Base-by-base conservation (phyloP, 306 rosid species). In the Vigna angularis region DNA sequence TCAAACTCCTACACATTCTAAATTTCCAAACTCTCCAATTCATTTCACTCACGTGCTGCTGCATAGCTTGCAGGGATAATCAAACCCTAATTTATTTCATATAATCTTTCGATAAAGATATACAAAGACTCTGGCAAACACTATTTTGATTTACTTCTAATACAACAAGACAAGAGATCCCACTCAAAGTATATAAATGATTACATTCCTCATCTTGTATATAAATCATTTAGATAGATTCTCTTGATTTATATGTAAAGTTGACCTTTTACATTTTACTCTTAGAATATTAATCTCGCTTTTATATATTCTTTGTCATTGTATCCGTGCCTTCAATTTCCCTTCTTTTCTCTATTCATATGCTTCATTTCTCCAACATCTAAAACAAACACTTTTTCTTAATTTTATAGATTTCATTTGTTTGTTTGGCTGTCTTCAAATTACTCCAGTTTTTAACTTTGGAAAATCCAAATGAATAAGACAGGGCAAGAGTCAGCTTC, bases 1-100 rank as follows among this genome's bases (percentile, higher is more conserved):
- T 65, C 84, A 53, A 81, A 83, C 75, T 78, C 51, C 87, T 52
- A 81, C 76, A 76, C 87, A 81, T 90, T 86, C 90, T 81, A 61
- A 58, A 69, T 47, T 62, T 76, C 73, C 52, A 69, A 51, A 81
- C 47, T 66, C 76, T 48, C 62, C 81, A 47, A 73, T 82, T 79
- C 84, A 82, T 45, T 30, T 66, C 77, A 62, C 17, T 78, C 89
- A 68, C 90, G 76, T 83, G 86, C 81, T 52, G 2, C 38, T 80
- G 79, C 63, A 74, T 5, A 62, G 47, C 47, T 82, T 53, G 66
- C 17, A 5, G 63, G 24, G 22, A 20, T 58, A 73, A 66, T 36
- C 48, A 52, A 62, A 68, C 44, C 62, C 64, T 8, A 18, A 32
- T 10, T 1, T 45, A 0, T 56, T 17, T 67, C 69, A 58, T 50